Evolutionary conservation across 106 monocot species (phyloP).

Genomic region (Dendrobium huoshanense): DNA sequence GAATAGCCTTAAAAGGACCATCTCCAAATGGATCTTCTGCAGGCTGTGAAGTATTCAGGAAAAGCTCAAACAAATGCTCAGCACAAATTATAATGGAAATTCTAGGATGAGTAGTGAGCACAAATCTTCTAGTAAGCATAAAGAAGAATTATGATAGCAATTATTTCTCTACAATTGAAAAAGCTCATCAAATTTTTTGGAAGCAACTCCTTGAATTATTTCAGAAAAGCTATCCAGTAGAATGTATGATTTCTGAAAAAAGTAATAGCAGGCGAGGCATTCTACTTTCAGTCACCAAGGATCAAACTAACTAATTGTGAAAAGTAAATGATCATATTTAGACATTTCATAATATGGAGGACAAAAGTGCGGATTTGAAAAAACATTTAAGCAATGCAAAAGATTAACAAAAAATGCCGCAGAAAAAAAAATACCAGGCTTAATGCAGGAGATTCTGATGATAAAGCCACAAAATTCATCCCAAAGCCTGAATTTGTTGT

Average conservation of each 20-base stretch:
- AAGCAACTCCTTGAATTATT: too few species aligned
- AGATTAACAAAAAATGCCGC: neutral
- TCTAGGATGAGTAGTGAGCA: neutral
- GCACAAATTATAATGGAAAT: neutral
- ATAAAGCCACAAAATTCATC: conserved; percentile 34
- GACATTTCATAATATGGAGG: neutral
- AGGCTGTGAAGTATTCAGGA: conserved; percentile 23
- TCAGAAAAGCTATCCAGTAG: too few species aligned
- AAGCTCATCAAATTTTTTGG: neutral
- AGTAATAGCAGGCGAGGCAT: neutral
- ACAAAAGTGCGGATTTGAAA: neutral
- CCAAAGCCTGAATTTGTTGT: conserved; percentile 30
- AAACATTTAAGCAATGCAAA: neutral
- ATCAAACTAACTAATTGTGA: neutral
- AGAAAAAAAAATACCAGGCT: conserved; percentile 44
- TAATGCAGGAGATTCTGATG: conserved; percentile 38
- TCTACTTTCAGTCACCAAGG: neutral
- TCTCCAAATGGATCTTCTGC: conserved; percentile 80
- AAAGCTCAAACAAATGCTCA: too few species aligned
- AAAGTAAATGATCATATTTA: neutral
- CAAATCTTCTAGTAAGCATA: neutral
- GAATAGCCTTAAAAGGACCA: conserved; percentile 61
- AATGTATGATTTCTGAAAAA: too few species aligned
- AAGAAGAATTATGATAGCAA: too few species aligned
- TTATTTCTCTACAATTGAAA: neutral